Base-by-base conservation (phyloP, 441 rosid genomes). In the Pelargonium myrrhifolium region DNA sequence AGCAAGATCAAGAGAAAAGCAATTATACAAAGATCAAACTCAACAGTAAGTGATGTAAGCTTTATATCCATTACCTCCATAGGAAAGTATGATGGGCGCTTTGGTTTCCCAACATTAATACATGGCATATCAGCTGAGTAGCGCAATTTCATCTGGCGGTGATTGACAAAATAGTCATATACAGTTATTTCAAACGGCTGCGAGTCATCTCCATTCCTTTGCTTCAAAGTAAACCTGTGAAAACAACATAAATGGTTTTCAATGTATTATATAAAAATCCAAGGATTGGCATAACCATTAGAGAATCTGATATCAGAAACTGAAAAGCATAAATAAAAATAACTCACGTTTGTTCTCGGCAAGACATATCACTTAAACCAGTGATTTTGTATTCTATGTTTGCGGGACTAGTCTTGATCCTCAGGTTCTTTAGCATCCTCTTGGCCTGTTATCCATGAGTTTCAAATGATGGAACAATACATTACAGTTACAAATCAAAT, bases 61-160 rank as follows among this genome's bases (percentile, higher is more conserved):
- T 51, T n/a, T 51, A 2, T 15, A n/a, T 51, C 9, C 21, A 51
- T 51, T 59, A 86, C 96, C 90, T 91, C 96, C 3, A 89, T 24
- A 26, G 96, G 97, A 75, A 87, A 78, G 68, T 75, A 89, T 15
- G 92, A 85, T 2, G 96, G 96, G 12, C 88, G 80, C 75, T 91
- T 91, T 35, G 96, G 90, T 74, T 84, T 91, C 67, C 96, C 97
- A 64, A 91, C 92, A 76, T 91, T 87, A 21, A 91, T 76, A 70
- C 97, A 91, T 0, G 96, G 97, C 17, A 89, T 70, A 61, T 86
- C 85, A 8, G 70, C 91, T 62, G 96, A 91, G 65, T 86, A 86
- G 2, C 81, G 79, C 72, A 91, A 66, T 2, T 83, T 78, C 5
- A 89, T 82, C 0, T 69, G 39, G 68, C 83, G 83, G 59, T 72